phyloP scores from a whole-genome alignment of 1,284 basidiomycete species.

The Trichosporon sp. region DNA sequence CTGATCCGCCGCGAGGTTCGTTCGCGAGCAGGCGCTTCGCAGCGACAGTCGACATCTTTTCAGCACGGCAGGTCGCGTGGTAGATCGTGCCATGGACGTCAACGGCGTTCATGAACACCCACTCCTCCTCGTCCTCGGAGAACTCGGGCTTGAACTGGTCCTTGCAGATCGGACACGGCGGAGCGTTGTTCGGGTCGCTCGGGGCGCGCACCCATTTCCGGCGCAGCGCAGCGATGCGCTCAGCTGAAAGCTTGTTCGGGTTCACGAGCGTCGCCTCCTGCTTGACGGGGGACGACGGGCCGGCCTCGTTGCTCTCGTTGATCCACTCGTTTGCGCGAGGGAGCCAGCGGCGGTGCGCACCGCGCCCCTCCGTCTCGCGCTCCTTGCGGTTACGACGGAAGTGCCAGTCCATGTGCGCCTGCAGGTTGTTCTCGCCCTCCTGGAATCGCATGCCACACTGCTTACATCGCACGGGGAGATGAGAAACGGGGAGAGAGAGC shows the following conservation, averaged over 20 bases:
- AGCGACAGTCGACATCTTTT: conserved; percentile 55
- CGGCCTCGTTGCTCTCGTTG: conserved; percentile 60
- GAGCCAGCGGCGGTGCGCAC: conserved; percentile 91
- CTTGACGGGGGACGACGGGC: conserved; percentile 35
- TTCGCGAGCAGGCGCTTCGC: conserved; percentile 37
- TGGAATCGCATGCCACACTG: conserved; percentile 91
- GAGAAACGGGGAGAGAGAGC: conserved; percentile 69
- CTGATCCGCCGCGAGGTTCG: conserved; percentile 23
- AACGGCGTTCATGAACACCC: conserved; percentile 94
- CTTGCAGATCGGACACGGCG: conserved; percentile 95
- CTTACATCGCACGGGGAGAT: conserved; percentile 80
- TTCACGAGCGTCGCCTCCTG: conserved; percentile 11
- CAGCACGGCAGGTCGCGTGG: conserved; percentile 89
- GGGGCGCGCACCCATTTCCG: conserved; percentile 84
- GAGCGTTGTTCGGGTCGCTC: conserved; percentile 71
- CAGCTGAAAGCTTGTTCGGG: conserved; percentile 60
- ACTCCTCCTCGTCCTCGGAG: conserved; percentile 95
- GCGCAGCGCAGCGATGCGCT: conserved; percentile 72
- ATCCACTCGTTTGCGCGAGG: conserved; percentile 84
- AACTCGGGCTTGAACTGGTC: conserved; percentile 91
- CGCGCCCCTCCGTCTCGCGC: conserved; percentile 78
- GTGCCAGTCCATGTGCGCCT: conserved; percentile 95
- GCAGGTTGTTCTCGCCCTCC: conserved; percentile 71
- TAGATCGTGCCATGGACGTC: conserved; percentile 80
- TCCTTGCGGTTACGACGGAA: conserved; percentile 91